Percentiles rank a stretch among this genome's conserved stretches.
These are phyloP conservation scores for Phytophthora ramorum DNA, from an alignment of 352 stramenopile genomes.

Conservation along the genomic window DNA sequence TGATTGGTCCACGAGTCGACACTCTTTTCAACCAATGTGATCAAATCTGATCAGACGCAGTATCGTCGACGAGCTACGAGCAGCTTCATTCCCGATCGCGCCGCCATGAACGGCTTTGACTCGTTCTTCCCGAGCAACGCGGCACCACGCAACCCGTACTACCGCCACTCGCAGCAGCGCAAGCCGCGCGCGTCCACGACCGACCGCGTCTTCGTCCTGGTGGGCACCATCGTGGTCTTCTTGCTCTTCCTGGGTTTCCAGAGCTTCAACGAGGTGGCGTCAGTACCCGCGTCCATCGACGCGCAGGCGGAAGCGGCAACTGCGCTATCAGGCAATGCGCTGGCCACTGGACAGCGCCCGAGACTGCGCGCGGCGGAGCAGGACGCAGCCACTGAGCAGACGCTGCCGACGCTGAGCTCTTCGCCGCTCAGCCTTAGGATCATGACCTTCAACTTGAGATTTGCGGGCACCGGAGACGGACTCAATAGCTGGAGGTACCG, in stretches of 20 bases:
- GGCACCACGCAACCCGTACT: constrained; percentile 81
- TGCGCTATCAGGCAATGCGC: constrained; percentile 35
- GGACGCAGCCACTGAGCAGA: constrained; percentile 7
- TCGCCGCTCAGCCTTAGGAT: constrained; percentile 67
- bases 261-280: constrained; percentile 32
- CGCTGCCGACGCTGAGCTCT: constrained; percentile 38
- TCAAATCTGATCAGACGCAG: constrained; percentile 13
- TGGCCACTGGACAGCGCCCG: constrained; percentile 17
- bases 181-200: constrained; percentile 40
- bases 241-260: constrained; percentile 70
- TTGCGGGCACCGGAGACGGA: constrained; percentile 67
- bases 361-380: constrained; percentile 49
- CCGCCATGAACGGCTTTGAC: constrained; percentile 65
- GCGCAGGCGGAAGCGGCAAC: constrained; percentile 40
- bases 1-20: constrained; percentile 11
- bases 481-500: constrained; percentile 72
- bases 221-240: constrained; percentile 73
- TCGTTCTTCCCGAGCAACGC: constrained; percentile 72
- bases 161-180: constrained; percentile 64
- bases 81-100: constrained; percentile 3
- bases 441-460: constrained; percentile 89
- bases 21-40: constrained; percentile 20
- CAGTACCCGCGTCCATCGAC: constrained; percentile 35
- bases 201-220: constrained; percentile 68
- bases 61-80: not conserved